These are phyloP conservation scores for Dissophora globulifera DNA, from an alignment of 192 early-diverging fungal genomes.

Conservation along the genomic window DNA sequence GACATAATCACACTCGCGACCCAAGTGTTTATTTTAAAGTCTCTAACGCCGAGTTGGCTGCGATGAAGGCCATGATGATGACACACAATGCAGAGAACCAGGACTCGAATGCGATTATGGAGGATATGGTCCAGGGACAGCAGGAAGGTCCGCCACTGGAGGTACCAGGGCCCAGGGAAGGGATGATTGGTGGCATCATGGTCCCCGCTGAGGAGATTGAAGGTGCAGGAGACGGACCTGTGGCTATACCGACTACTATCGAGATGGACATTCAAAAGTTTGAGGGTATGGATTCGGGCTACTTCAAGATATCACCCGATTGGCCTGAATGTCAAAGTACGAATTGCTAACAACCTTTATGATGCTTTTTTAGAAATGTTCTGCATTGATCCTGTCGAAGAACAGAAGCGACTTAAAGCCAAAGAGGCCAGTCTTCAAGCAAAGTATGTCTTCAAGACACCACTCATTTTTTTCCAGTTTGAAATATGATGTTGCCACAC, in stretches of 20 bases:
- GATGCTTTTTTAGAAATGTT: slow-evolving; percentile 44
- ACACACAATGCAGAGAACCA: no score
- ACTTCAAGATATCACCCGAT: no score
- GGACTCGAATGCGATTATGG: background rate
- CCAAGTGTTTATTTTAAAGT: no score
- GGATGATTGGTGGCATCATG: background rate
- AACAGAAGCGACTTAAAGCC: slow-evolving; percentile 36
- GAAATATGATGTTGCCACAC: no score
- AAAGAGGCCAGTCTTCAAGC: slow-evolving; percentile 26
- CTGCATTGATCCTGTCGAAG: slow-evolving; percentile 46
- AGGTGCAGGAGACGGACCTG: slow-evolving; percentile 9
- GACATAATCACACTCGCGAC: no score
- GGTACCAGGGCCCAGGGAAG: slow-evolving; percentile 10
- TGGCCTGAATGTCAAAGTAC: no score
- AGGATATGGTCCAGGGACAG: slow-evolving; percentile 2
- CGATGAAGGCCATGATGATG: no score
- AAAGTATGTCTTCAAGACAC: slow-evolving; percentile 22
- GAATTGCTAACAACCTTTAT: no score
- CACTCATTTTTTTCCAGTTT: no score
- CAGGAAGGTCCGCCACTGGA: slow-evolving; percentile 14
- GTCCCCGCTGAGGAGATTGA: background rate
- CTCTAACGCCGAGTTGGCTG: no score
- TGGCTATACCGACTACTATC: slow-evolving; percentile 20
- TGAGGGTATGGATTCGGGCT: slow-evolving; percentile 31
- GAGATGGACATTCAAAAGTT: slow-evolving; percentile 52